A percentile compares a stretch with the other conserved stretches of the same genome.
Evolutionary conservation across 1,284 basidiomycete species (phyloP).

Genomic region (Cutaneotrichosporon sp.): DNA sequence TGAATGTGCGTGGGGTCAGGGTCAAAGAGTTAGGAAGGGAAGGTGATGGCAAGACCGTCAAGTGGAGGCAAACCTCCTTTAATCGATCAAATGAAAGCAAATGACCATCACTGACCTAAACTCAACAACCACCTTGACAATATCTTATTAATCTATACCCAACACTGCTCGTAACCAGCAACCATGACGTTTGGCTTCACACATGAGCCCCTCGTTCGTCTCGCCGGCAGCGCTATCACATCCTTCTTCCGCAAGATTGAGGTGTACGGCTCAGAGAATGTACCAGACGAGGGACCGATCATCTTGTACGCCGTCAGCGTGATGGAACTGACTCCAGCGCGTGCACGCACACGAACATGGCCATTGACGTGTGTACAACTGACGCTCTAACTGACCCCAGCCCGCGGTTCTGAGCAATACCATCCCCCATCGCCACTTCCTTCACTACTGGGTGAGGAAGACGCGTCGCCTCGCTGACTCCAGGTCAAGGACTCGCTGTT

Average conservation of each 20-base stretch:
- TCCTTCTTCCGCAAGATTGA: slow-evolving; percentile 84
- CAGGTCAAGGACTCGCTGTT: slow-evolving; percentile 64
- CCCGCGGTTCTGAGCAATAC: slow-evolving; percentile 49
- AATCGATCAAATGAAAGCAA: too few species aligned
- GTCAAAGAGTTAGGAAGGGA: neutral
- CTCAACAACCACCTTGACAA: too few species aligned
- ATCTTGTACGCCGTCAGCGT: slow-evolving; percentile 62
- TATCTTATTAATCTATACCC: too few species aligned
- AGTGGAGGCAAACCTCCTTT: too few species aligned
- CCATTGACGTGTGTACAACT: slow-evolving; percentile 69
- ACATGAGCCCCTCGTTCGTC: slow-evolving; percentile 65
- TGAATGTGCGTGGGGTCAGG: too few species aligned
- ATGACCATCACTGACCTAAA: neutral
- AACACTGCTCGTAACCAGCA: neutral
- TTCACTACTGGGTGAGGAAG: slow-evolving; percentile 89
- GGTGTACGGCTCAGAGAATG: slow-evolving; percentile 79
- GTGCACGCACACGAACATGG: slow-evolving; percentile 89
- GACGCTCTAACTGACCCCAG: slow-evolving; percentile 27
- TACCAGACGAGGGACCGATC: slow-evolving; percentile 76
- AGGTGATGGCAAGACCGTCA: neutral
- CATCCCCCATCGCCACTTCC: slow-evolving; percentile 43
- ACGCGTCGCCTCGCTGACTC: neutral
- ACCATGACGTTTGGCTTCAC: slow-evolving; percentile 57
- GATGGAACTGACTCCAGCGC: slow-evolving; percentile 57
- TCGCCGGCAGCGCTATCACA: slow-evolving; percentile 70